Percentiles rank a stretch among this genome's conserved stretches.
phyloP scores from a whole-genome alignment of 2,329 filamentous ascomycete species.

The Tolypocladium tundrense region DNA sequence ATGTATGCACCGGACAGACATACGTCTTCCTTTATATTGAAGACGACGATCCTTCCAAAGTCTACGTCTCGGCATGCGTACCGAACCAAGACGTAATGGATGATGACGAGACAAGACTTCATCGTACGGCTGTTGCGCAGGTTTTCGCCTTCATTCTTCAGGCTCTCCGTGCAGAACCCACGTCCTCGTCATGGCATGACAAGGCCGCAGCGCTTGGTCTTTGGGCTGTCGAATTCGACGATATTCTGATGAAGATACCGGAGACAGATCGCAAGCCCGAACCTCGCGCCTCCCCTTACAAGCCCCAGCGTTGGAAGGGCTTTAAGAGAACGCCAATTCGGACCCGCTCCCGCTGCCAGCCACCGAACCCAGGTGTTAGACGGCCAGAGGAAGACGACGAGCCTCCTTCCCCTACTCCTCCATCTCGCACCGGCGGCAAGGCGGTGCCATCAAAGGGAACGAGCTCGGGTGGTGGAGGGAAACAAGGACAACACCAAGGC shows the following conservation, averaged over 20 bases:
- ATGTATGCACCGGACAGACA: conserved; percentile 21
- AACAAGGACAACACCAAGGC: too few relatives aligned
- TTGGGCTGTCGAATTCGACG: conserved; percentile 24
- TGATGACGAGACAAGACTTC: conserved; percentile 20
- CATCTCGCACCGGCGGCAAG: too few relatives aligned
- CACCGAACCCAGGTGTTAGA: too few relatives aligned
- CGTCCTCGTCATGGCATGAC: conserved; percentile 19
- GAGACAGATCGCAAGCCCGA: conserved; percentile 4
- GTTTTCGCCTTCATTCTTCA: conserved; percentile 27
- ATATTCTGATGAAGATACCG: conserved; percentile 16
- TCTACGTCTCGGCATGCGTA: conserved; percentile 22
- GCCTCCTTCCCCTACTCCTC: too few relatives aligned
- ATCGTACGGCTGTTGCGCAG: conserved; percentile 26
- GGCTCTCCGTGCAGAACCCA: conserved; percentile 16
- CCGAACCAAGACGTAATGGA: conserved; percentile 22
- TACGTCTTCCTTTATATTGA: conserved; percentile 25
- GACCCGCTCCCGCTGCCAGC: conserved; percentile 5
- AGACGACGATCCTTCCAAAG: conserved; percentile 14
- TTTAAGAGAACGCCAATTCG: conserved; percentile 18
- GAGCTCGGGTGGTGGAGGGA: too few relatives aligned
- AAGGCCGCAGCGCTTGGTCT: conserved; percentile 14
- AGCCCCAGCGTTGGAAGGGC: conserved; percentile 16
- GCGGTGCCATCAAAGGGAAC: too few relatives aligned
- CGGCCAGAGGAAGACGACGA: too few relatives aligned
- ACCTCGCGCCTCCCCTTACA: conserved; percentile 12